Percentiles rank a stretch among this genome's conserved stretches.
Evolutionary conservation across 78 protist species (phyloP).

Genomic region (Dictyostelium firmibasis): DNA sequence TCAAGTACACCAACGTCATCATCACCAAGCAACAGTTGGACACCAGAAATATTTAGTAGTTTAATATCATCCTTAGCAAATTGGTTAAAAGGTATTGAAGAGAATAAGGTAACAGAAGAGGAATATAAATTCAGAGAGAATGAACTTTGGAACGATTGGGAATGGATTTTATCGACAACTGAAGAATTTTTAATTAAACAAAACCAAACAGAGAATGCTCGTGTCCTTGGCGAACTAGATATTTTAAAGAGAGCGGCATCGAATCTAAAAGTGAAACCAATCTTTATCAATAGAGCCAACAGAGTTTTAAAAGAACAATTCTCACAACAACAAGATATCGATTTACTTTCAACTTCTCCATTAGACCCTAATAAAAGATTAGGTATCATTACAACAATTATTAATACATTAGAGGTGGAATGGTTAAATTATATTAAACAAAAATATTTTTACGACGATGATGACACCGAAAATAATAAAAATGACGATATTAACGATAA

Average conservation of each 20-base stretch:
- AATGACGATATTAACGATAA: not conserved
- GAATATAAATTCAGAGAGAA: conserved; percentile 42
- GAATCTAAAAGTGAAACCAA: conserved; percentile 54
- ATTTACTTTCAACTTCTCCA: not conserved
- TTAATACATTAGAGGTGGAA: conserved; percentile 33
- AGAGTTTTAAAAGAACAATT: not conserved
- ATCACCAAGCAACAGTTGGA: not conserved
- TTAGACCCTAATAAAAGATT: conserved; percentile 48
- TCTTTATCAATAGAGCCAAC: conserved; percentile 24
- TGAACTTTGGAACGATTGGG: conserved; percentile 70
- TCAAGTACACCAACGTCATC: conserved; percentile 1
- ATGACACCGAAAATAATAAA: not conserved
- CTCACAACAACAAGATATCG: not conserved
- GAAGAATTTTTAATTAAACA: conserved; percentile 69
- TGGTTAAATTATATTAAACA: conserved; percentile 61
- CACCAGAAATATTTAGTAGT: conserved; percentile 5
- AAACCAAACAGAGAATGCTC: conserved; percentile 40
- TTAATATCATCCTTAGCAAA: conserved; percentile 23
- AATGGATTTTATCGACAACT: conserved; percentile 67
- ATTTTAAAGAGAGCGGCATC: conserved; percentile 52
- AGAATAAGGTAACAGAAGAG: conserved; percentile 16
- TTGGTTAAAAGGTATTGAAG: conserved; percentile 68
- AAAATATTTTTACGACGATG: conserved; percentile 21
- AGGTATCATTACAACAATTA: conserved; percentile 30
- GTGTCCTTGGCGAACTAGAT: conserved; percentile 44